Evolutionary conservation across 331 rosid species (phyloP).

Genomic region (Rosa hybrid): DNA sequence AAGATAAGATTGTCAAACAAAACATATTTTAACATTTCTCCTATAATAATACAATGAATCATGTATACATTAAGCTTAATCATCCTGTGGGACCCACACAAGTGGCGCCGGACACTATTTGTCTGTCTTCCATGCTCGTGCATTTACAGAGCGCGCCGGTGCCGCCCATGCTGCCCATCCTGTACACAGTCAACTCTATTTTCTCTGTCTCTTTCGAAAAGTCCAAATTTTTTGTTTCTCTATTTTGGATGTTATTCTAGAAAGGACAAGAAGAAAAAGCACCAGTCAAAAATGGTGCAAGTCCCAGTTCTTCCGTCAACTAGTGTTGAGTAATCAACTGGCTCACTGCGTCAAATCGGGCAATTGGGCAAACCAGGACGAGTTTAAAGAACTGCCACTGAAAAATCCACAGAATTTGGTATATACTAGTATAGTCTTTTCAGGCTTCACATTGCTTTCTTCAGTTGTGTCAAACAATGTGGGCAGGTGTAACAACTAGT

Average conservation of each 20-base stretch:
- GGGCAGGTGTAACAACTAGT: too few relatives aligned
- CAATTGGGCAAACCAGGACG: too few relatives aligned
- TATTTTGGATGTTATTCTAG: not conserved
- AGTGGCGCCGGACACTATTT: not conserved
- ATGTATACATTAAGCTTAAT: too few relatives aligned
- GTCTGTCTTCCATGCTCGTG: not conserved
- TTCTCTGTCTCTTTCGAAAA: not conserved
- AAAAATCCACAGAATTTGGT: too few relatives aligned
- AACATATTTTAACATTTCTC: too few relatives aligned
- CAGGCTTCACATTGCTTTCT: too few relatives aligned
- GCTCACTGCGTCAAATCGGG: not conserved
- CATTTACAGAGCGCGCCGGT: not conserved
- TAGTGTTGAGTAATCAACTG: not conserved
- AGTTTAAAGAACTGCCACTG: too few relatives aligned
- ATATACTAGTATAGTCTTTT: too few relatives aligned
- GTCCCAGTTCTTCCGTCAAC: not conserved
- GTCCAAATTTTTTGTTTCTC: not conserved
- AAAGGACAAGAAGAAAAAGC: not conserved
- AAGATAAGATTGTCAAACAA: too few relatives aligned
- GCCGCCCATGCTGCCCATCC: not conserved
- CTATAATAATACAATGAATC: too few relatives aligned
- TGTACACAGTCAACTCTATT: not conserved
- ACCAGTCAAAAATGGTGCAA: not conserved
- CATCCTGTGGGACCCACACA: not conserved
- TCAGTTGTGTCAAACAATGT: too few relatives aligned